Conservation (phyloP, 1,284 basidiomycete genomes). For the Somion occarium region DNA sequence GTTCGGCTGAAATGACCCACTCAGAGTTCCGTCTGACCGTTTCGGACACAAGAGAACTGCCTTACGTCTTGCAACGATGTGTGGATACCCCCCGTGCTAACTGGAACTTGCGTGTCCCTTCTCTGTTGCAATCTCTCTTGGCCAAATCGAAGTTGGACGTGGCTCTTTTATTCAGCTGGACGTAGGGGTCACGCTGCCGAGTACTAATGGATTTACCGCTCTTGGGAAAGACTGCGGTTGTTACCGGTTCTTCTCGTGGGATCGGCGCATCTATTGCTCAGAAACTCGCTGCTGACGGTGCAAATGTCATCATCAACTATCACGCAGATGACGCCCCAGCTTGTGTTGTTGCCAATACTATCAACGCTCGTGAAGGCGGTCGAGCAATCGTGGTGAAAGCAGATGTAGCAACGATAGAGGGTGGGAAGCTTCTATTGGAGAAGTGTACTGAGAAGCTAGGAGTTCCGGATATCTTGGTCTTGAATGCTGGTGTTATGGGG, state of each 20-base stretch:
- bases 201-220: conserved; percentile 17
- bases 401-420: conserved; percentile 42
- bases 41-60: too few relatives aligned
- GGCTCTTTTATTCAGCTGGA: too few relatives aligned
- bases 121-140: too few relatives aligned
- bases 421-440: conserved; percentile 39
- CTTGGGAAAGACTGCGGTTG: conserved; percentile 43
- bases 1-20: too few relatives aligned
- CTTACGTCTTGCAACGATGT: too few relatives aligned
- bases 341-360: conserved; percentile 38
- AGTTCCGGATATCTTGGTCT: conserved; percentile 49
- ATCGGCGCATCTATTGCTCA: conserved; percentile 54
- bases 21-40: too few relatives aligned
- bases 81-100: too few relatives aligned
- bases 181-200: too few relatives aligned
- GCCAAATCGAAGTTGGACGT: too few relatives aligned
- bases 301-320: conserved; percentile 55
- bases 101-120: too few relatives aligned
- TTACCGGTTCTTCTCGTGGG: conserved; percentile 56
- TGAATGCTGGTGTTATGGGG: conserved; percentile 53
- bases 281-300: conserved; percentile 48
- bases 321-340: conserved; percentile 35
- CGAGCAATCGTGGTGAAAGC: conserved; percentile 49
- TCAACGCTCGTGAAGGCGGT: conserved; percentile 38
- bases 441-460: conserved; percentile 44